Evolutionary conservation across 1,284 basidiomycete species (phyloP), one percentile per base, ranked within the genome.

Genomic region (Apiotrichum laibachii): DNA sequence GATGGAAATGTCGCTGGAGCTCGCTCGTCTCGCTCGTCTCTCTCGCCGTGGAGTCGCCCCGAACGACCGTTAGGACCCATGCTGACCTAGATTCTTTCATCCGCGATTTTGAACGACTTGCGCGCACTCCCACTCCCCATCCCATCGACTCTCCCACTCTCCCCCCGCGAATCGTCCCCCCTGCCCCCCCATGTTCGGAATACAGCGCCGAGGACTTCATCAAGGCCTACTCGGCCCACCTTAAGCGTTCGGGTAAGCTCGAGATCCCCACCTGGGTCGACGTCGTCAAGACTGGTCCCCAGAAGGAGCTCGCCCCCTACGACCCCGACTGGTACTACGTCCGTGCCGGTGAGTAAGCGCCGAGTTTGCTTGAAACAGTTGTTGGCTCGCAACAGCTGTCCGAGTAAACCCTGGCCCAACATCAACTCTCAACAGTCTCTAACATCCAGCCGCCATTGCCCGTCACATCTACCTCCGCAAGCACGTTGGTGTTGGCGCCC

Each of bases 381-480:
- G n/a, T n/a, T n/a, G n/a, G n/a, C n/a, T n/a, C 7, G 26, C 26
- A 31, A 31, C 26, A 7, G 3, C 7, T 7, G 26, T 4, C 3
- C 26, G 26, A 31, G 26, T 7, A 35, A 46, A 46, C 18, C 15
- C 21, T 2, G 53, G n/a, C 7, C 26, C 26, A 31, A 31, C 3
- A 31, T 31, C 26, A 4, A 3, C 26, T 3, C 45, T 12, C 3
- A 3, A 21, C 19, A 44, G 13, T 21, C 6, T 34, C 51, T 34
- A 33, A 48, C 42, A 49, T 34, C 3, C 74, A 94, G 95, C 95
- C 77, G 92, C 95, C 65, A 83, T 99, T 69, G 95, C 96, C 80
- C 89, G 96, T 77, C 95, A 99, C 87, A 94, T 99, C 82, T 99
- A 99, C 86, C 89, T 99, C 78, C 92, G 95, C 81, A 98, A 98